Percentiles rank a stretch among this genome's conserved stretches.
phyloP scores from a whole-genome alignment of 2,329 filamentous ascomycete species.

The Pseudomassariella vexata region DNA sequence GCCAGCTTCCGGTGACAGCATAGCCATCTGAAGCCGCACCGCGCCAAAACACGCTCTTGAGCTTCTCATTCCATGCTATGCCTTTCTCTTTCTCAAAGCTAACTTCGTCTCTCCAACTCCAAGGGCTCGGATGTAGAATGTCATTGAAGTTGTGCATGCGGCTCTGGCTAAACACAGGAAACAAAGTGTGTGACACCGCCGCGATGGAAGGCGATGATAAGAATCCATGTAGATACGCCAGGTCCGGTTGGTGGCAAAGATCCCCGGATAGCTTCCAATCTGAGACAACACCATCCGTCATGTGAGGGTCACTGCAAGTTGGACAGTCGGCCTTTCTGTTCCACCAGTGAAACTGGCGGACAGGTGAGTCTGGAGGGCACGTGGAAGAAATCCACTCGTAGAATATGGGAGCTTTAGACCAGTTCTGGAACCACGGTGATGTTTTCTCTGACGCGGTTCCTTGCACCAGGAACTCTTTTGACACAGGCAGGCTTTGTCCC shows the following conservation, averaged over 20 bases:
- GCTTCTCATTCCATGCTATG: conserved; percentile 39
- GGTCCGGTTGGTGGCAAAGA: conserved; percentile 42
- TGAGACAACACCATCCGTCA: conserved; percentile 31
- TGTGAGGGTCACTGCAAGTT: conserved; percentile 29
- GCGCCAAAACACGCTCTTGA: conserved; percentile 47
- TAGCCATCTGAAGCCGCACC: conserved; percentile 46
- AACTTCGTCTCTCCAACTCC: conserved; percentile 31
- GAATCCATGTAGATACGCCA: conserved; percentile 46
- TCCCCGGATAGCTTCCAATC: conserved; percentile 36
- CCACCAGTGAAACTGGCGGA: conserved; percentile 33
- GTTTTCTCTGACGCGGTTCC: conserved; percentile 16
- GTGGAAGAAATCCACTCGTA: conserved; percentile 29
- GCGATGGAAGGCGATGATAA: conserved; percentile 39
- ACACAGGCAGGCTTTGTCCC: conserved; percentile 17
- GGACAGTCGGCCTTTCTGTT: conserved; percentile 27
- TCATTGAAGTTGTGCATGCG: conserved; percentile 49
- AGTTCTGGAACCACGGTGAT: conserved; percentile 18
- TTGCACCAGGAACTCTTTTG: no score
- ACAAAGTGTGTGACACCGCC: conserved; percentile 35
- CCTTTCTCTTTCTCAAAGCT: conserved; percentile 33
- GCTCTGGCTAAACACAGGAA: conserved; percentile 52
- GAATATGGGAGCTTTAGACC: conserved; percentile 25
- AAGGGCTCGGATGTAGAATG: conserved; percentile 36
- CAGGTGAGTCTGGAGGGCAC: conserved; percentile 41
- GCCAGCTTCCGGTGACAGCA: conserved; percentile 47